These are phyloP conservation scores for Coemansia linderi DNA, from an alignment of 371 early-diverging fungal genomes.

Conservation along the genomic window DNA sequence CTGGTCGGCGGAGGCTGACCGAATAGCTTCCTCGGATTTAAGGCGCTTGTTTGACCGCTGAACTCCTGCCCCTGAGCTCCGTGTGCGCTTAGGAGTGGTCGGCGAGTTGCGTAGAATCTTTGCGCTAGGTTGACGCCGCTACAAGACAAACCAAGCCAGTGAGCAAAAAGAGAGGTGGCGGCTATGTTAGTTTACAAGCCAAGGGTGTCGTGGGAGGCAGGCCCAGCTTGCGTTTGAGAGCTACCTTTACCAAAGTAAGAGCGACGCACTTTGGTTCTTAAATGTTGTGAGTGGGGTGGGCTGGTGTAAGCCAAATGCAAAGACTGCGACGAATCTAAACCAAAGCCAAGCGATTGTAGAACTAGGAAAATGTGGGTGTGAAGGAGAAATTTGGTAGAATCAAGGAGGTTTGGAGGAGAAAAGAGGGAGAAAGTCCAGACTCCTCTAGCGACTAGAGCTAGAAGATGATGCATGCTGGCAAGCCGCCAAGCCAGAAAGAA, in stretches of 20 bases:
- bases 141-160: neutral
- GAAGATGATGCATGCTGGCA: neutral
- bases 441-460: neutral
- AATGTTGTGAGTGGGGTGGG: neutral
- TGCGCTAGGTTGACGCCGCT: conserved; percentile 14
- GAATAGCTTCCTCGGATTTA: conserved; percentile 17
- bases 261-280: conserved; percentile 2
- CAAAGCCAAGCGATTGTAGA: neutral
- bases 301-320: neutral
- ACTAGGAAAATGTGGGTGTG: neutral
- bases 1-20: conserved; percentile 2
- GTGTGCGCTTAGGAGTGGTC: conserved; percentile 46
- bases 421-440: neutral
- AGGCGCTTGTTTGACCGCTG: conserved; percentile 23
- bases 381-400: neutral
- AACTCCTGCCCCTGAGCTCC: conserved; percentile 28
- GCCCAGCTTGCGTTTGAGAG: neutral
- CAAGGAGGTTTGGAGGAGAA: neutral
- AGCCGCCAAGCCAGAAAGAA: conserved; percentile 8
- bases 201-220: neutral
- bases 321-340: conserved; percentile 1
- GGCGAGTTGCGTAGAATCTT: conserved; percentile 50
- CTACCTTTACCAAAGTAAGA: conserved; percentile 9
- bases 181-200: neutral
- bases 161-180: too few species aligned